These are phyloP conservation scores for Boeremia lycopersici DNA, from an alignment of 2,329 filamentous ascomycete species.

Conservation along the genomic window DNA sequence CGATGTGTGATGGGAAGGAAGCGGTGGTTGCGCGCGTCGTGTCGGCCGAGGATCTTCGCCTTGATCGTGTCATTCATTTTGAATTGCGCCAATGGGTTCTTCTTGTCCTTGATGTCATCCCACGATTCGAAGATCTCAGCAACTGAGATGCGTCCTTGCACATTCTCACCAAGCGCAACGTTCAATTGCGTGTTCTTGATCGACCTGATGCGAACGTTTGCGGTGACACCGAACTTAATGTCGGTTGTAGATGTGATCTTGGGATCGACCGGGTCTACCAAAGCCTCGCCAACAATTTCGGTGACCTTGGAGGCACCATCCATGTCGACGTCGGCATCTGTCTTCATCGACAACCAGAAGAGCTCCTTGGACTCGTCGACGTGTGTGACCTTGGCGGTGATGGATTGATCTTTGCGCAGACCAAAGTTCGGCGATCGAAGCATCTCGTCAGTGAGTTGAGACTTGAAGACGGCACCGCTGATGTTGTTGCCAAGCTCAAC, in stretches of 20 bases:
- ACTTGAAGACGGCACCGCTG: slow-evolving; percentile 79
- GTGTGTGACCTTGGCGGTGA: slow-evolving; percentile 73
- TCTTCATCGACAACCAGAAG: slow-evolving; percentile 69
- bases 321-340: slow-evolving; percentile 52
- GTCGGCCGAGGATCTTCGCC: slow-evolving; percentile 82
- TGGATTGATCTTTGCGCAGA: slow-evolving; percentile 74
- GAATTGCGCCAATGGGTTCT: slow-evolving; percentile 78
- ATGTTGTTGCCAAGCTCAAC: slow-evolving; percentile 83
- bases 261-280: slow-evolving; percentile 68
- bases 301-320: slow-evolving; percentile 28
- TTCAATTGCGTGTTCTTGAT: slow-evolving; percentile 93
- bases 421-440: slow-evolving; percentile 76
- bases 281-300: slow-evolving; percentile 46
- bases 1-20: slow-evolving; percentile 92
- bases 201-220: slow-evolving; percentile 79
- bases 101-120: slow-evolving; percentile 84
- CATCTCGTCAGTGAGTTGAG: slow-evolving; percentile 74
- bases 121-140: slow-evolving; percentile 89
- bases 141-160: slow-evolving; percentile 91
- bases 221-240: slow-evolving; percentile 72
- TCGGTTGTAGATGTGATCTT: slow-evolving; percentile 71
- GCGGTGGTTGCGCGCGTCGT: slow-evolving; percentile 86
- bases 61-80: slow-evolving; percentile 71
- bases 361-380: slow-evolving; percentile 73
- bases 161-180: slow-evolving; percentile 82